Conservation (phyloP, 306 rosid species). For the Cyclanthera cordifolia region DNA sequence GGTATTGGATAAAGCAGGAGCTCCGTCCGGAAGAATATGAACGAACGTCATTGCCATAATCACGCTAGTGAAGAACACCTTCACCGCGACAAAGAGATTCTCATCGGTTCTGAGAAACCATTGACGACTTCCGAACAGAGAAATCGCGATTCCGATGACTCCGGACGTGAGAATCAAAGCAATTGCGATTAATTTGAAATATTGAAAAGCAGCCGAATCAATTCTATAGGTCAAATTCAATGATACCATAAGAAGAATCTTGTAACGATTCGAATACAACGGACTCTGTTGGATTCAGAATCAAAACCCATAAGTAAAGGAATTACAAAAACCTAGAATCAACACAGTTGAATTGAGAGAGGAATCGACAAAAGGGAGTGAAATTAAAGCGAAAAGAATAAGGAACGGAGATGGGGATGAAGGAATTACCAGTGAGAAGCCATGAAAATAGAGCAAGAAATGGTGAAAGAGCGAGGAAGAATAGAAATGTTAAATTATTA, state of each 20-base stretch:
- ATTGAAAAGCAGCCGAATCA: constrained; percentile 50
- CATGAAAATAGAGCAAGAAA: too few species aligned
- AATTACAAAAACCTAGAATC: too few species aligned
- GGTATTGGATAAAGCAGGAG: constrained; percentile 35
- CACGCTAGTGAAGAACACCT: constrained; percentile 91
- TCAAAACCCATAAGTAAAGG: too few species aligned
- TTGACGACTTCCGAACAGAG: constrained; percentile 45
- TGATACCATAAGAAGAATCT: constrained; percentile 31
- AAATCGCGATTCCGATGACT: constrained; percentile 59
- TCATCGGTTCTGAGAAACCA: constrained; percentile 60
- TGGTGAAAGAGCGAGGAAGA: too few species aligned
- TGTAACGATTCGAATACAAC: constrained; percentile 45
- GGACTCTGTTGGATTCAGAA: too few species aligned
- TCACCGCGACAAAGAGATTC: constrained; percentile 52
- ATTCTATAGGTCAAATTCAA: constrained; percentile 47
- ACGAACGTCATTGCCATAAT: constrained; percentile 88
- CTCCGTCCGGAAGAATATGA: constrained; percentile 67
- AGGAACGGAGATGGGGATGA: too few species aligned
- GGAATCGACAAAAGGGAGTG: too few species aligned
- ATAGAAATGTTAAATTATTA: too few species aligned
- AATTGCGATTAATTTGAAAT: constrained; percentile 59
- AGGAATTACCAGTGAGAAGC: too few species aligned
- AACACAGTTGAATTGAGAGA: too few species aligned
- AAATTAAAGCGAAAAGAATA: too few species aligned
- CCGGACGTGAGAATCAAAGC: constrained; percentile 61